Conservation (phyloP, 768 basidiomycete genomes). For the Hebeloma cylindrosporum region DNA sequence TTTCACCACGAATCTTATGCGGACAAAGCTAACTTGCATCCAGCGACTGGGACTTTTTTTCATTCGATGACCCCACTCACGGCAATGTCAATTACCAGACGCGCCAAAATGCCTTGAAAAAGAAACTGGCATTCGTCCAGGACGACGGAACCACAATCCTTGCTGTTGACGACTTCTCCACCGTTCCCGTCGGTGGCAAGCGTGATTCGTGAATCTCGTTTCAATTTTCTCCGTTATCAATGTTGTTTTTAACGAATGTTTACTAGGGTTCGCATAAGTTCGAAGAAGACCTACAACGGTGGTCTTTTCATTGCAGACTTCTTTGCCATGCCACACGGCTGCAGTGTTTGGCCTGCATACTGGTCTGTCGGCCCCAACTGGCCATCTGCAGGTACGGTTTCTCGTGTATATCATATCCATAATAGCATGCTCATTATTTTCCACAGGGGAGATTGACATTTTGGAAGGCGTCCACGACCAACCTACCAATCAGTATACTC, state of each 20-base stretch:
- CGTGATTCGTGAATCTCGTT: conserved; percentile 49
- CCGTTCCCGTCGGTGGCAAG: conserved; percentile 47
- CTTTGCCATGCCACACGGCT: conserved; percentile 68
- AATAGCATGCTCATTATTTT: not conserved
- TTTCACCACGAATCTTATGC: not conserved
- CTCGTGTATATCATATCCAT: conserved; percentile 3
- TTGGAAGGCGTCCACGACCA: conserved; percentile 70
- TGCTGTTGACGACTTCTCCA: conserved; percentile 59
- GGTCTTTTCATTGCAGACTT: conserved; percentile 80
- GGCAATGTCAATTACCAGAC: conserved; percentile 65
- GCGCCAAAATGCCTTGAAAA: conserved; percentile 43
- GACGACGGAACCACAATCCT: conserved; percentile 55
- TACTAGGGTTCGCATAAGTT: conserved; percentile 66
- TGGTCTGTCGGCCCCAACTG: conserved; percentile 54
- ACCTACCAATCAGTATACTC: conserved; percentile 58
- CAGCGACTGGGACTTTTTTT: conserved; percentile 71
- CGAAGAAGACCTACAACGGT: conserved; percentile 58
- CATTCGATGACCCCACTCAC: conserved; percentile 62
- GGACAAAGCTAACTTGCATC: conserved; percentile 1
- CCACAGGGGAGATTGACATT: conserved; percentile 65
- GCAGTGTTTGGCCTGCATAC: conserved; percentile 60
- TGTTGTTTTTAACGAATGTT: conserved; percentile 6
- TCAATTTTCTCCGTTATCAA: conserved; percentile 6
- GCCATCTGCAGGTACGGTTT: conserved; percentile 43
- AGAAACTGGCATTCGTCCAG: conserved; percentile 64